Evolutionary conservation across 441 rosid species (phyloP), one percentile per base, ranked within the genome.

Genomic region (Populus hybrid): DNA sequence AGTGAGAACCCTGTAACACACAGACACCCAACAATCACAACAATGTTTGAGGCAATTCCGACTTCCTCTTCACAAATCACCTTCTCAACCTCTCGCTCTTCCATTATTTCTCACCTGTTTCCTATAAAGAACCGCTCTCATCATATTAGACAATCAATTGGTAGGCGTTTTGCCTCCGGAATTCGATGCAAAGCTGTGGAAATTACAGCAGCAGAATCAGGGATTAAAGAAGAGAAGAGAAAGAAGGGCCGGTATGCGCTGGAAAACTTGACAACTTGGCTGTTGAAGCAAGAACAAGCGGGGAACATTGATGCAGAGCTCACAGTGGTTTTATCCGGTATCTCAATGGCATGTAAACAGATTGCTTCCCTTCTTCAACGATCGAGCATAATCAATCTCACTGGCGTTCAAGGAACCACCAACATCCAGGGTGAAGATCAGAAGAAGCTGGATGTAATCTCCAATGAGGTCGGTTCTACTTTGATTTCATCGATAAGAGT

Each of bases 211-310:
- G 23, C 71, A 68, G 46, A 14, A 11, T 32, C 71, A 8, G 71
- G 42, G 6, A 21, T 26, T 30, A 68, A 67, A 30, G 46, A 63
- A 26, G 34, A 40, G 36, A 68, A 36, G 28, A 38, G 38, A 32
- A 80, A 66, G 82, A 84, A 71, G 82, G 78, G 77, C 63, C 74
- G 34, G n/a, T 82, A 71, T 53, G 72, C 74, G 71, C 70, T 82
- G 5, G 79, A 80, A 82, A 82, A 71, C 76, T 66, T 82, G 32
- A 30, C 32, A 2, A 80, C 78, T 20, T 82, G 84, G 84, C 82
- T 82, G 21, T 69, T 85, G 76, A 78, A 78, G 87, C 84, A 80
- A 71, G 84, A 85, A 67, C 82, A 80, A 67, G 32, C 32, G 3
- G 32, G 32, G 32, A 30, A 30, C 32, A 30, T 30, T 30, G 32